Base-by-base conservation (phyloP, 768 basidiomycete species). In the Russula emetica region DNA sequence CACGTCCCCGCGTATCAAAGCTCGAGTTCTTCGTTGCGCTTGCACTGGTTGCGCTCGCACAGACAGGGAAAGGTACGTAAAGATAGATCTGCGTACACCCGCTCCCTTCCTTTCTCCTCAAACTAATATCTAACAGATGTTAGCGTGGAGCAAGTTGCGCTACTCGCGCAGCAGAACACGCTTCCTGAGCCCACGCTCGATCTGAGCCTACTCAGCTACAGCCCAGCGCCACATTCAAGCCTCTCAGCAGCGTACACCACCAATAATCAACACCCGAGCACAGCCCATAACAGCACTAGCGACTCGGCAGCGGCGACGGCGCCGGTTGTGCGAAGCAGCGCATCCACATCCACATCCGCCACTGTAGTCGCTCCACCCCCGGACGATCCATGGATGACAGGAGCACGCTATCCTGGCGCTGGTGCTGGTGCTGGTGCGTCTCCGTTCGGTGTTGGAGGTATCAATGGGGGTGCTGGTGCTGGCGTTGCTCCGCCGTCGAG, bases 21-120 rank as follows among this genome's bases (percentile, higher is more conserved):
- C 84, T 88, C 61, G 94, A 98, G 72, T 95, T 96, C 78, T 95
- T 90, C 72, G 90, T 95, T 13, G 91, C 93, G 11, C 75, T 98
- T 28, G 92, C 91, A 13, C 79, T 98, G 16, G 92, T 91, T 51
- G 91, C 92, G 2, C 78, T 96, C 5, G 92, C 91, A 6, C 94
- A 98, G 74, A 77, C 84, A 6, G 87, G 85, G 4, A 86, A 87
- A 82, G 91, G 91, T 89, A 61, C 28, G 75, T 69, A 20, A 53
- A 34, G n/a, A n/a, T n/a, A n/a, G n/a, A n/a, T n/a, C n/a, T n/a
- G n/a, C n/a, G n/a, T n/a, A n/a, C n/a, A n/a, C n/a, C n/a, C n/a
- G n/a, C n/a, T n/a, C n/a, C n/a, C n/a, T n/a, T n/a, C n/a, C n/a
- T n/a, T n/a, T n/a, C n/a, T n/a, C n/a, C 13, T 49, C 7, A 16